A percentile compares a stretch with the other conserved stretches of the same genome.
Conservation (phyloP, 2,329 filamentous ascomycete species). For the Periconia digitata region DNA sequence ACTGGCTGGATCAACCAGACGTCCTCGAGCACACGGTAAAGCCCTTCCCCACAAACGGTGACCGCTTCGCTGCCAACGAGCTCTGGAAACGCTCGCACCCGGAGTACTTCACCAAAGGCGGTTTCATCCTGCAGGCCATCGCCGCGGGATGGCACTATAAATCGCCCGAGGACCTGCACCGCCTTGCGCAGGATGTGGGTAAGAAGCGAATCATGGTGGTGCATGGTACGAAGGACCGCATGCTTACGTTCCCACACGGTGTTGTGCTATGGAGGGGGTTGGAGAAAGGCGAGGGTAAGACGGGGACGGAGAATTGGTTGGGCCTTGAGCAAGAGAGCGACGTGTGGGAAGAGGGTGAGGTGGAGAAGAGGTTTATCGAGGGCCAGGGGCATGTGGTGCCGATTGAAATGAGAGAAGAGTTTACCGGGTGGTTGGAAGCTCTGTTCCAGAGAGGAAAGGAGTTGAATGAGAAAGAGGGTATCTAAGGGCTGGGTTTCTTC, state of each 20-base stretch:
- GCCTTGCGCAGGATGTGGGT: constrained; percentile 69
- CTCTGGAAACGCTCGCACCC: constrained; percentile 68
- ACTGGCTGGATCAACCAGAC: constrained; percentile 67
- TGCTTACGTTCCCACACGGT: constrained; percentile 74
- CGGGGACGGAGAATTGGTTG: constrained; percentile 36
- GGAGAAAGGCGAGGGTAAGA: constrained; percentile 53
- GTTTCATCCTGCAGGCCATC: constrained; percentile 75
- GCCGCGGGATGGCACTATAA: constrained; percentile 83
- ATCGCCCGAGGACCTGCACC: constrained; percentile 63
- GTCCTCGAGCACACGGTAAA: constrained; percentile 44
- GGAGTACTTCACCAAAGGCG: constrained; percentile 62
- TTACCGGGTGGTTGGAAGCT: constrained; percentile 64
- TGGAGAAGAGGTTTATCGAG: constrained; percentile 64
- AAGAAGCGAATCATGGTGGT: constrained; percentile 74
- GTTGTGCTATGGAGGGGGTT: constrained; percentile 67
- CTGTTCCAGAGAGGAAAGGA: constrained; percentile 57
- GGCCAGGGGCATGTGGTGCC: constrained; percentile 75
- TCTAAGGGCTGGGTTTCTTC: neutral
- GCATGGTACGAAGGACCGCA: constrained; percentile 75
- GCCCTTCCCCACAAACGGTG: constrained; percentile 72
- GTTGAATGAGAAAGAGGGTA: constrained; percentile 38
- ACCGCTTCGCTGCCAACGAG: constrained; percentile 81
- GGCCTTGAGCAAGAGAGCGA: constrained; percentile 38
- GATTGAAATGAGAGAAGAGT: constrained; percentile 70
- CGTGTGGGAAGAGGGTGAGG: constrained; percentile 43